phyloP scores from a whole-genome alignment of 768 basidiomycete genomes.

The Tricholoma furcatifolium region DNA sequence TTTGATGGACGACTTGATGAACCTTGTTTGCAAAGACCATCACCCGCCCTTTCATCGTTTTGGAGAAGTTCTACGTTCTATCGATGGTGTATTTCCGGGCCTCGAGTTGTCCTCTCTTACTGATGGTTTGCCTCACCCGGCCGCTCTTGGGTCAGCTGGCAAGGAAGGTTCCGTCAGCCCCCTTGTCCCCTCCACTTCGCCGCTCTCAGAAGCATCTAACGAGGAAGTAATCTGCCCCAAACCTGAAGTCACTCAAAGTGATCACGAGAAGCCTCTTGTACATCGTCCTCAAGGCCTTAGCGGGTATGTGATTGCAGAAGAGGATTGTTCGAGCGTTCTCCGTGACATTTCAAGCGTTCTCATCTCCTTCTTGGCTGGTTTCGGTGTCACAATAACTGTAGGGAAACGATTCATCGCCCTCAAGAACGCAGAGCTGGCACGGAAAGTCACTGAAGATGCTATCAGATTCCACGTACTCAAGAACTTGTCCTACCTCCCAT shows the following conservation, averaged over 20 bases:
- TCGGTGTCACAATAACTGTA: slow-evolving; percentile 1
- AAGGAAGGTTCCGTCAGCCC: not conserved
- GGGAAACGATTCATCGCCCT: not conserved
- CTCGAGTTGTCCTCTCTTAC: slow-evolving; percentile 6
- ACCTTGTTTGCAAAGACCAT: not conserved
- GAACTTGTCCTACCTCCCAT: not conserved
- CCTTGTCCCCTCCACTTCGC: not conserved
- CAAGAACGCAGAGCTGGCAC: slow-evolving; percentile 1
- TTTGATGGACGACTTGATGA: not conserved
- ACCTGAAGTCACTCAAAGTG: not conserved
- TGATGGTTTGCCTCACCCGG: too few species aligned
- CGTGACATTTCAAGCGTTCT: not conserved
- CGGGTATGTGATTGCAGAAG: not conserved
- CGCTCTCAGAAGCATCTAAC: not conserved
- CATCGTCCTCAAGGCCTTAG: not conserved
- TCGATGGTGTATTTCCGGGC: slow-evolving; percentile 1
- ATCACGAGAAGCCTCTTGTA: not conserved
- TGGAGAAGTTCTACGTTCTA: slow-evolving; percentile 5
- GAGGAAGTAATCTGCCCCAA: not conserved
- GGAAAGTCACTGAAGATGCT: not conserved
- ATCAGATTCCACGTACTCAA: not conserved
- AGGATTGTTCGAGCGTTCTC: not conserved
- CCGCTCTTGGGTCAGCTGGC: not conserved
- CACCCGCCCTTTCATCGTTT: slow-evolving; percentile 5
- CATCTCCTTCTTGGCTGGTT: not conserved